Percentiles rank a stretch among this genome's conserved stretches.
These are phyloP conservation scores for Harrya chromipes DNA, from an alignment of 768 basidiomycete species.

Conservation along the genomic window DNA sequence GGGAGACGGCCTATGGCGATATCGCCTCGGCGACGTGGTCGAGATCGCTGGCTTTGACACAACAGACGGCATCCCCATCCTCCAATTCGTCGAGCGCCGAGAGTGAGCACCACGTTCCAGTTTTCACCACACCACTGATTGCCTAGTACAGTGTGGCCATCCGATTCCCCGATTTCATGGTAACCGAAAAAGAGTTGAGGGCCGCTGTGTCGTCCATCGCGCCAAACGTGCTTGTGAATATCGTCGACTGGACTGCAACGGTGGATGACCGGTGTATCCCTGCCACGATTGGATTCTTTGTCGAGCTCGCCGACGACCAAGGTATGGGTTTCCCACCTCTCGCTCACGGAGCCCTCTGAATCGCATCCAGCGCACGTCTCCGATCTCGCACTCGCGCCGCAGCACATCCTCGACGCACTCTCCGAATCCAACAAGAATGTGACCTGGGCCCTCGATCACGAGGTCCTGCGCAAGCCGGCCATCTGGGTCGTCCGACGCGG, in stretches of 20 bases:
- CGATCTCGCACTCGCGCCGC: neutral
- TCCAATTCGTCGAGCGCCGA: constrained; percentile 15
- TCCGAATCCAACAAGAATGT: neutral
- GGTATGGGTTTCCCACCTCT: neutral
- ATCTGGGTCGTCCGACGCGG: constrained; percentile 19
- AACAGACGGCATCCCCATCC: constrained; percentile 15
- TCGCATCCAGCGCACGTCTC: neutral
- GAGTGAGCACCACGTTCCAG: neutral
- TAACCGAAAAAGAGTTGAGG: constrained; percentile 13
- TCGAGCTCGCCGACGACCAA: constrained; percentile 7
- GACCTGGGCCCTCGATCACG: neutral
- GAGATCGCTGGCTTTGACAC: constrained; percentile 21
- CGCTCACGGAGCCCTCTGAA: neutral
- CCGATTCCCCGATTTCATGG: constrained; percentile 11
- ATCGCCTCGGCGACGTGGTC: constrained; percentile 20
- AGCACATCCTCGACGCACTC: constrained; percentile 12
- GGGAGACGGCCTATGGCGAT: constrained; percentile 20
- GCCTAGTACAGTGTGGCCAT: neutral
- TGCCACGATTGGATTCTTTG: constrained; percentile 14
- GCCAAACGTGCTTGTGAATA: neutral
- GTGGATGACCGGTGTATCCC: constrained; percentile 6
- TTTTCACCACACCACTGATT: no score
- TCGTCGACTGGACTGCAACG: constrained; percentile 16
- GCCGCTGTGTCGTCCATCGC: neutral
- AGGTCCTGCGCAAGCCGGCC: constrained; percentile 13